A percentile compares a stretch with the other conserved stretches of the same genome.
Conservation (phyloP, 768 basidiomycete species). For the Tulasnella sp. region DNA sequence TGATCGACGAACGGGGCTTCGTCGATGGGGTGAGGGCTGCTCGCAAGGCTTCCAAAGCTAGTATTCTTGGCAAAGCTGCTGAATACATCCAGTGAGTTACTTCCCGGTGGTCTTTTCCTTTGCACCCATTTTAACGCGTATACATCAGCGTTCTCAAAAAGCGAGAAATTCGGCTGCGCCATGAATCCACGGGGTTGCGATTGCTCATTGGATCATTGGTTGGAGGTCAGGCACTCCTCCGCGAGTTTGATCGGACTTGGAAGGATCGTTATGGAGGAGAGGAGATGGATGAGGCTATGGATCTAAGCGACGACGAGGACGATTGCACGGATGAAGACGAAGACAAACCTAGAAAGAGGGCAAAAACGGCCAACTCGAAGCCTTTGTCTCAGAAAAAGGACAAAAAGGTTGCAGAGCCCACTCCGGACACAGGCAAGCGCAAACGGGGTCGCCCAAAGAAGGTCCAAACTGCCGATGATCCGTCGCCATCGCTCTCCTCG, state of each 20-base stretch:
- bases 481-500: conserved; percentile 10
- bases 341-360: conserved; percentile 49
- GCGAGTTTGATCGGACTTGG: conserved; percentile 75
- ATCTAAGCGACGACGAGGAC: conserved; percentile 23
- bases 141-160: conserved; percentile 61
- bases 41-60: conserved; percentile 84
- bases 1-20: conserved; percentile 75
- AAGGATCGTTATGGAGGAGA: conserved; percentile 63
- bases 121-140: conserved; percentile 20
- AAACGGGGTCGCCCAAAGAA: conserved; percentile 81
- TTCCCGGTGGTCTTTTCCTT: background rate
- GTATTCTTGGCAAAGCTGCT: conserved; percentile 80
- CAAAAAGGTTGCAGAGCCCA: conserved; percentile 38
- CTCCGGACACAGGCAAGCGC: conserved; percentile 54
- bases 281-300: conserved; percentile 53
- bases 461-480: conserved; percentile 42
- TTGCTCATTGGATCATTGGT: conserved; percentile 62
- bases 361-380: conserved; percentile 48
- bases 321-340: conserved; percentile 36
- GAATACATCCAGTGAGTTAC: conserved; percentile 66
- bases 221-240: conserved; percentile 60
- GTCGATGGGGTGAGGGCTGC: conserved; percentile 91
- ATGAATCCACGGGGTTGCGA: conserved; percentile 70
- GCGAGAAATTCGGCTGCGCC: conserved; percentile 59
- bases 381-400: conserved; percentile 36